These are phyloP conservation scores for Selenicereus undatus DNA, from an alignment of 148 eudicot species.

Conservation along the genomic window DNA sequence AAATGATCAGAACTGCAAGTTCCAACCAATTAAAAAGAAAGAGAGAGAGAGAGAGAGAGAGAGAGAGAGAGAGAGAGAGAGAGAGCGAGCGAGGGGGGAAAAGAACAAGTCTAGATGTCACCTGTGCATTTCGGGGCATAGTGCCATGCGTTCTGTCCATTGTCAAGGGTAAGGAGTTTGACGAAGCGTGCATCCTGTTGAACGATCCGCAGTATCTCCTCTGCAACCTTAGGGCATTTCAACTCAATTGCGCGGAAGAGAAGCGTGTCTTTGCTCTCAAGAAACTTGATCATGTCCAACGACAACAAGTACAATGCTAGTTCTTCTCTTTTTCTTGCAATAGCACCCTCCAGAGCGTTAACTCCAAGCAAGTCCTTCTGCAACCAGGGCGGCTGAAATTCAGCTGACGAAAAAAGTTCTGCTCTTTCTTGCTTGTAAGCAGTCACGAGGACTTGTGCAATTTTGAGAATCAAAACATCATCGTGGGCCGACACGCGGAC, in stretches of 20 bases:
- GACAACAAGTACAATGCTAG: background rate
- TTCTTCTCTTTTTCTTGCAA: background rate
- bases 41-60: no score
- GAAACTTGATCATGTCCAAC: background rate
- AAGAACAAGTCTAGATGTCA: background rate
- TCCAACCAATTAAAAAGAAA: no score
- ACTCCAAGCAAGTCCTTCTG: background rate
- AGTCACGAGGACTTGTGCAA: background rate
- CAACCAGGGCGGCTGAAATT: background rate
- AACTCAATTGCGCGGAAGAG: background rate
- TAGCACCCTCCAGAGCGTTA: background rate
- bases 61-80: no score
- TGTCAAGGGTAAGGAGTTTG: background rate
- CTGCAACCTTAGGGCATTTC: background rate
- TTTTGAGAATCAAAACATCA: background rate
- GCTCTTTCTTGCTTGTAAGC: conserved; percentile 4
- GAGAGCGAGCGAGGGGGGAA: no score
- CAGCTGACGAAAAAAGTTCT: background rate
- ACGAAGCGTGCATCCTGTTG: background rate
- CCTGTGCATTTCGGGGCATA: background rate
- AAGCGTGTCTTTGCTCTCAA: background rate
- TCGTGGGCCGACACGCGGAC: background rate
- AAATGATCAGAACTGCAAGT: no score
- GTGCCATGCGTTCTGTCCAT: background rate
- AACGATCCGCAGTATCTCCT: background rate